phyloP scores from a whole-genome alignment of 352 stramenopile genomes.

The Globisporangium emineosum region DNA sequence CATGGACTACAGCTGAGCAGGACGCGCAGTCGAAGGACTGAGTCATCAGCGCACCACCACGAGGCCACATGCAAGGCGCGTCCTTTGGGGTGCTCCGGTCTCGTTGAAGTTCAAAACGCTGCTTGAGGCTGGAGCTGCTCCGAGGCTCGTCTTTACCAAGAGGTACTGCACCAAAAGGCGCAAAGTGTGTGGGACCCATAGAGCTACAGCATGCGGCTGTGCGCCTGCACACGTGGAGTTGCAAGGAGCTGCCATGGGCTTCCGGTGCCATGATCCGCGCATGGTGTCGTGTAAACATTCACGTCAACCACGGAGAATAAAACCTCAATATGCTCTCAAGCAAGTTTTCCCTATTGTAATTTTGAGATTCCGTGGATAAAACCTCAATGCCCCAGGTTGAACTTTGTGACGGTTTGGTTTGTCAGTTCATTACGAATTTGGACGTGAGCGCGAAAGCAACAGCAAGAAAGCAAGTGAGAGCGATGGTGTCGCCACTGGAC shows the following conservation, averaged over 20 bases:
- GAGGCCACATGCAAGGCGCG: too few species aligned
- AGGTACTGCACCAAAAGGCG: background rate
- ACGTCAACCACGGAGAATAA: background rate
- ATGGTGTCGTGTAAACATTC: background rate
- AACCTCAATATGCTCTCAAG: background rate
- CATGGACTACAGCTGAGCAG: constrained; percentile 51
- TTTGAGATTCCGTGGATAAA: too few species aligned
- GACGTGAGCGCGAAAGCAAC: background rate
- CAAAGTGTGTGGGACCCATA: background rate
- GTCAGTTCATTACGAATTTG: constrained; percentile 10
- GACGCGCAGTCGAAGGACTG: background rate
- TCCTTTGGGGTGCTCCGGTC: background rate
- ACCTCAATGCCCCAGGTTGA: too few species aligned
- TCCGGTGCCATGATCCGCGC: background rate
- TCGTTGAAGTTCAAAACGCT: background rate
- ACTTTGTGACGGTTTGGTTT: too few species aligned
- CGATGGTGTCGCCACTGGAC: constrained; percentile 11
- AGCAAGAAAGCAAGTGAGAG: background rate
- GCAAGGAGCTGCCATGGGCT: background rate
- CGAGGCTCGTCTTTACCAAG: too few species aligned
- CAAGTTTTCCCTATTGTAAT: too few species aligned
- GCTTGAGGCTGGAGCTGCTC: background rate
- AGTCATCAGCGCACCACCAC: background rate
- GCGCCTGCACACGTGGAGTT: background rate
- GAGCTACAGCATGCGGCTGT: background rate